Percentiles rank a stretch among this genome's conserved stretches.
Conservation (phyloP, 257 asterid species). For the Lycium barbarum region DNA sequence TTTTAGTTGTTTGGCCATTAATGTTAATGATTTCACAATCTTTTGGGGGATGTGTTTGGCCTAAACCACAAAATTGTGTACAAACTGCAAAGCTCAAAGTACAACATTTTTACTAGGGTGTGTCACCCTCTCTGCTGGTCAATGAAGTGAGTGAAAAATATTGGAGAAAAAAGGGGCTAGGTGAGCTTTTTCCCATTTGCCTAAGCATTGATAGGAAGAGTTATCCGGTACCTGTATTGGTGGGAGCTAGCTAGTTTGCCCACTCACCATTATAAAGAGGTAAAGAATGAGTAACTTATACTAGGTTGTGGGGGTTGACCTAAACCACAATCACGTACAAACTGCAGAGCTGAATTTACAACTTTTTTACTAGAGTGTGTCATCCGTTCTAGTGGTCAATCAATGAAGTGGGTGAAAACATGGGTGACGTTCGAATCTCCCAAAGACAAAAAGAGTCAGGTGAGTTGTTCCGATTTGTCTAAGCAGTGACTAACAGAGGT, state of each 20-base stretch:
- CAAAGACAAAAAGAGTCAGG: neutral
- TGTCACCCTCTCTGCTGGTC: neutral
- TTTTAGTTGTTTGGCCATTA: constrained; percentile 30
- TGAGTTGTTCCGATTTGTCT: neutral
- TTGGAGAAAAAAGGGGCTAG: neutral
- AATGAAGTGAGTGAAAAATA: neutral
- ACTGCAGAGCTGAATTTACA: no score
- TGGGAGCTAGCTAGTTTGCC: neutral
- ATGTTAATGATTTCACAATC: constrained; percentile 21
- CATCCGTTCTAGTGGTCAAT: neutral
- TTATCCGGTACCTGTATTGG: neutral
- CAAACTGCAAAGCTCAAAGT: neutral
- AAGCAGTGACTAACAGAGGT: neutral
- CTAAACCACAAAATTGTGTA: neutral
- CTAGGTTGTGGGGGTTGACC: no score
- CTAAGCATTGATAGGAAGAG: neutral
- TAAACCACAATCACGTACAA: no score
- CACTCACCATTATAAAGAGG: neutral
- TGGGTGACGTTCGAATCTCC: neutral
- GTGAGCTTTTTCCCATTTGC: neutral
- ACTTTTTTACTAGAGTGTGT: neutral
- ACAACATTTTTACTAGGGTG: neutral
- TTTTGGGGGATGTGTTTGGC: neutral
- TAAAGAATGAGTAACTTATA: neutral
- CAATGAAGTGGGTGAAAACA: neutral